Evolutionary conservation across 306 rosid genomes (phyloP), one percentile per base, ranked within the genome.

Genomic region (Abrus pulchellus): DNA sequence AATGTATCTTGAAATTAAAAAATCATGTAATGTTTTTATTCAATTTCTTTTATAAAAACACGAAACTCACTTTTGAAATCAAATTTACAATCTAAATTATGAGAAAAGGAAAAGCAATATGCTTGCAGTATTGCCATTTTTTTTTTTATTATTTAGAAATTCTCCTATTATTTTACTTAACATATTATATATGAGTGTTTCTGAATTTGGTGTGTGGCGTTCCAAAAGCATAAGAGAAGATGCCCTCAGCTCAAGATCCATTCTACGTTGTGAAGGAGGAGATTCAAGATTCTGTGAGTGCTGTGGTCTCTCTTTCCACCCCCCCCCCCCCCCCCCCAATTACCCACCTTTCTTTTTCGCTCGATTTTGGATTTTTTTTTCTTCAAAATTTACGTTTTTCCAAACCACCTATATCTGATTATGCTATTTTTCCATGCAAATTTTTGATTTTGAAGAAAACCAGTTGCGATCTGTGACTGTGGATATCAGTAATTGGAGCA

Each of bases 201-300:
- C 38, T 13, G n/a, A 56, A 32, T 20, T 32, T 13, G 38, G 45
- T 53, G 71, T 66, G 43, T 6, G n/a, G 61, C 68, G 52, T 32
- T 52, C 10, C 29, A 13, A 55, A 72, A 57, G 38, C 49, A 5
- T 2, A 4, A 30, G 29, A 52, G 72, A 87, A 63, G 77, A 96
- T 93, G 99, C 97, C 98, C 56, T 96, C 93, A 4, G 98, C 97
- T 75, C 97, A 93, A 81, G 99, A 96, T 86, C 99, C 99, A 8
- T 96, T 96, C 81, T 96, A 96, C 84, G 98, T 96, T 71, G 99
- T 96, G 50, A 96, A 93, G 79, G 94, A 89, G 66, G 99, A 96
- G 89, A 93, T 96, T 89, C 99, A 96, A 85, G 90, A 93, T 48
- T 96, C 98, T 78, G 99, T 96, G 85, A 91, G 93, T 84, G 0